phyloP scores from a whole-genome alignment of 495 filamentous ascomycete genomes.

The Penicillium herquei region DNA sequence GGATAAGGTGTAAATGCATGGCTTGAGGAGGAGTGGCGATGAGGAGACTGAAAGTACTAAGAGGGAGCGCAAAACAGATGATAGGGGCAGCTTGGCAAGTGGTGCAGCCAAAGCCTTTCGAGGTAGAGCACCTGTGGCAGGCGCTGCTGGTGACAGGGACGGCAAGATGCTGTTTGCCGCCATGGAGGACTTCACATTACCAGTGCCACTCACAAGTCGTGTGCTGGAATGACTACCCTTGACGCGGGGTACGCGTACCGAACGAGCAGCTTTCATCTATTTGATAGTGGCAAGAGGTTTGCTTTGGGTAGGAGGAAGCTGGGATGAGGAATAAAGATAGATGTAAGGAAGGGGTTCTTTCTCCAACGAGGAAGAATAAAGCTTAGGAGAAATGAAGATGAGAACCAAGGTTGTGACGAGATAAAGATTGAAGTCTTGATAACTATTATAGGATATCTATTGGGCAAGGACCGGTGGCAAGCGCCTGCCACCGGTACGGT shows the following conservation, averaged over 20 bases:
- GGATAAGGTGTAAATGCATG: conserved; percentile 67
- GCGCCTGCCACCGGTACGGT: conserved; percentile 26
- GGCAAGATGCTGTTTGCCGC: conserved; percentile 28
- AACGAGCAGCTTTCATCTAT: conserved; percentile 34
- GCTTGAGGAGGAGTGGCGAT: conserved; percentile 67
- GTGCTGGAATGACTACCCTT: conserved; percentile 14
- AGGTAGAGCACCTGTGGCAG: conserved; percentile 14
- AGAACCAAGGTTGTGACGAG: conserved; percentile 10
- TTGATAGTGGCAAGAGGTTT: not conserved
- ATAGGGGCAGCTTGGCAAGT: conserved; percentile 70
- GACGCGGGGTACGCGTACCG: conserved; percentile 27
- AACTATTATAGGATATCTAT: conserved; percentile 1
- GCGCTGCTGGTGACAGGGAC: conserved; percentile 11
- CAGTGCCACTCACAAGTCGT: conserved; percentile 39
- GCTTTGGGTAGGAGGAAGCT: not conserved
- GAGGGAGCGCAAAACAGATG: conserved; percentile 72
- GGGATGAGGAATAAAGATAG: not conserved
- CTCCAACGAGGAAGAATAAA: too few species aligned
- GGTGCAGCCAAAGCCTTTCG: conserved; percentile 41
- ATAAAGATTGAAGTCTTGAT: conserved; percentile 8
- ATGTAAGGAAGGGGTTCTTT: not conserved
- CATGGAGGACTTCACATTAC: conserved; percentile 37
- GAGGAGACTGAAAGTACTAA: conserved; percentile 78
- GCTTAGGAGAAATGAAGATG: not conserved
- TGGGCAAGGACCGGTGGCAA: conserved; percentile 24